Evolutionary conservation across 371 early-diverging fungal species (phyloP), one percentile per base, ranked within the genome.

Genomic region (Phascolomyces articulosus): DNA sequence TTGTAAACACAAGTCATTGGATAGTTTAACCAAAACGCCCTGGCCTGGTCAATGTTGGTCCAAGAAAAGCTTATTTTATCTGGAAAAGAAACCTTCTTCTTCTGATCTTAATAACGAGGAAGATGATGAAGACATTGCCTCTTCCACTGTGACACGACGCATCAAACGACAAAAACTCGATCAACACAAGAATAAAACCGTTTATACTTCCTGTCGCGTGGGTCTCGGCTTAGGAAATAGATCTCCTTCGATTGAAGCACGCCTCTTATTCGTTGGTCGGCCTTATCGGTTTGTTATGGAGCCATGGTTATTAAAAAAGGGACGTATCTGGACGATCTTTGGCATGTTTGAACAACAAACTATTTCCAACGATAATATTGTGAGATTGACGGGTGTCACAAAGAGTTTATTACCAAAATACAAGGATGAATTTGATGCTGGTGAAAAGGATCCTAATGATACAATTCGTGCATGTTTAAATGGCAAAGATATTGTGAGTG

Each of bases 321-420:
- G 75, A 1, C 59, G 65, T 23, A 31, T 69, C 1, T 69, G 72
- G 75, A 65, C 70, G 1, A 49, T 72, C n/a, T 67, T 75, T 49
- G 64, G 56, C 65, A 24, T 71, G 3, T 20, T 24, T 24, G 61
- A 69, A 21, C 21, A 62, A 21, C 21, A 62, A 8, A 23, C 41
- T 8, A 23, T 63, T 13, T 28, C 64, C 28, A 47, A 44, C 3
- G 47, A 58, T 9, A 62, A 62, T 10, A 66, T 72, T n/a, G 58
- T 63, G 18, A n/a, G 26, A 1, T 28, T 67, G 28, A 67, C 62
- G 3, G 40, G 49, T 3, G 41, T 56, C 27, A 64, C 57, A 29
- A 18, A 38, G 15, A 48, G 57, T 2, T n/a, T 65, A 11, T 27
- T 73, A 4, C 31, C 53, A 9, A 62, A 41, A n/a, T 68, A 63